phyloP scores from a whole-genome alignment of 2,329 filamentous ascomycete species.

The Magnaporthiopsis poae region DNA sequence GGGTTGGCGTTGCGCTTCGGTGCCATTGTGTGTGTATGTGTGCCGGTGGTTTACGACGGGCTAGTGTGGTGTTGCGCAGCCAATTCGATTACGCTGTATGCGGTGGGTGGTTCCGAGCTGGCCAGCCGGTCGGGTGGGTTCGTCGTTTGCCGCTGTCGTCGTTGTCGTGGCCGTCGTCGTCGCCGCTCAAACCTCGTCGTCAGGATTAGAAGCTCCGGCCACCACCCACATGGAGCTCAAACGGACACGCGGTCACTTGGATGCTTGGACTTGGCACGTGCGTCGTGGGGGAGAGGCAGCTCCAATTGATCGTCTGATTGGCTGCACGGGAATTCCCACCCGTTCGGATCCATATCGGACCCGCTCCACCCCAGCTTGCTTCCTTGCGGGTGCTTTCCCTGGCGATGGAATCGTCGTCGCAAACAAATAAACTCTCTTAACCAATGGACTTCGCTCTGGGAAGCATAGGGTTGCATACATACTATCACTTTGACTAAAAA shows the following conservation, averaged over 20 bases:
- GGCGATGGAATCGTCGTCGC: too few relatives aligned
- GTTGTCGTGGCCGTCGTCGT: conserved; percentile 3
- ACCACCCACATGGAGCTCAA: neutral
- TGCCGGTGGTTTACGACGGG: neutral
- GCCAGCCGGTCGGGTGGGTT: neutral
- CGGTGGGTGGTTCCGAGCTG: neutral
- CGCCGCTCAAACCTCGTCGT: neutral
- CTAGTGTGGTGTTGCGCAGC: neutral
- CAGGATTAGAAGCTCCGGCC: neutral
- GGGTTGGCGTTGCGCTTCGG: conserved; percentile 10
- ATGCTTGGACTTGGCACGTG: neutral
- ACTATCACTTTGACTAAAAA: too few relatives aligned
- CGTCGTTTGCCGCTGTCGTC: neutral
- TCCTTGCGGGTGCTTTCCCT: too few relatives aligned
- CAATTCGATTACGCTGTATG: neutral
- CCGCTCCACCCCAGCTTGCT: neutral
- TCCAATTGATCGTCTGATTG: neutral
- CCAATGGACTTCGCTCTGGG: neutral
- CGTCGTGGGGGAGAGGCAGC: neutral
- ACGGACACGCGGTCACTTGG: conserved; percentile 9
- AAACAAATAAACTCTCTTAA: too few relatives aligned
- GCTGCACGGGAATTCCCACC: neutral
- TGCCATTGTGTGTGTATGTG: conserved; percentile 5
- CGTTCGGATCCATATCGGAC: neutral
- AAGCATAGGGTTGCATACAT: neutral